Evolutionary conservation across 1,284 basidiomycete genomes (phyloP), one percentile per base, ranked within the genome.

Genomic region (Takashimella koratensis): DNA sequence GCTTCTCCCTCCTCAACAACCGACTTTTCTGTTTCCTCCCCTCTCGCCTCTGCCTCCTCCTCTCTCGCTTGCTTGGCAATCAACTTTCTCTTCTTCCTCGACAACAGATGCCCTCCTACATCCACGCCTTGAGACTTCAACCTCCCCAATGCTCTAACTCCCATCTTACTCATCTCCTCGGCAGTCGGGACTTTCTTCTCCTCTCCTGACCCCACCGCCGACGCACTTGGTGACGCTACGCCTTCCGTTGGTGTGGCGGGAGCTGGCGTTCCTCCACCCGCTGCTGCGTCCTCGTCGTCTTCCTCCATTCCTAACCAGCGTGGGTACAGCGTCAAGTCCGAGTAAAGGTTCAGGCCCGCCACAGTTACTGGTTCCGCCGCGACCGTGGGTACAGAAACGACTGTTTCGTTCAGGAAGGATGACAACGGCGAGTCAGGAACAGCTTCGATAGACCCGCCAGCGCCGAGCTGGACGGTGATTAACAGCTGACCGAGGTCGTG

Each of bases 221-320:
- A n/a, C n/a, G n/a, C n/a, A n/a, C n/a, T 36, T n/a, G 55, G 45
- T 11, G 50, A 49, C 8, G 49, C 57, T 4, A 55, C 24, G 30
- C 51, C 51, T 24, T 45, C 21, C 16, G 39, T 54, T 45, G 27
- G 53, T 46, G 26, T 41, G 23, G 43, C 50, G 48, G 36, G 25
- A 47, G 24, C 19, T 39, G 52, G 49, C 4, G 59, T n/a, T n/a
- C n/a, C n/a, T n/a, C n/a, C n/a, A n/a, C n/a, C 23, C 3, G 66
- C 53, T 3, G 59, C 60, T 25, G 63, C 60, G 4, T 63, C 51
- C 30, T 71, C 73, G 22, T 71, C 71, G 51, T 74, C 75, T 51
- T 75, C 75, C 51, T 76, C 74, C 23, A 70, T 59, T 0, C 73
- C 71, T 13, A 67, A 67, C 73, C 74, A 75, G 54, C 71, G 66